Evolutionary conservation across 306 rosid genomes (phyloP).

Genomic region (Cucumis cinereus): DNA sequence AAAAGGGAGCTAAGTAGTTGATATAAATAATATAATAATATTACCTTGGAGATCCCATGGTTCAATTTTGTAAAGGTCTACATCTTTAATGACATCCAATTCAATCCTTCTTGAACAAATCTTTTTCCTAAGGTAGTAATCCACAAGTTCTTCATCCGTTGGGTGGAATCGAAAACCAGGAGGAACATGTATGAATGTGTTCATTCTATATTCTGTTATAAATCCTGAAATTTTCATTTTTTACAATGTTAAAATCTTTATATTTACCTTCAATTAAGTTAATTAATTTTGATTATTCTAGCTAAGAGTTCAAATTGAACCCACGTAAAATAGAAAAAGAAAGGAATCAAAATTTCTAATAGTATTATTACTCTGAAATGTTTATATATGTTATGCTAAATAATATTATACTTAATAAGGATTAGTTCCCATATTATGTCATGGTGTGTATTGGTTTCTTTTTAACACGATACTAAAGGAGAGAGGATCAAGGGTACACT

Average conservation of each 20-base stretch:
- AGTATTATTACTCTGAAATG: background rate
- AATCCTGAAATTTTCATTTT: background rate
- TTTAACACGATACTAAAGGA: too few relatives aligned
- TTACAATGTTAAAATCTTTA: background rate
- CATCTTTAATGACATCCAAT: conserved; percentile 81
- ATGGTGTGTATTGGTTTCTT: too few relatives aligned
- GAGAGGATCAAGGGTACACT: too few relatives aligned
- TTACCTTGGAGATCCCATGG: conserved; percentile 98
- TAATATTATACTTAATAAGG: background rate
- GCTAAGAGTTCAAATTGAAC: background rate
- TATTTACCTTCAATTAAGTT: background rate
- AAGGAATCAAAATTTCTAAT: too few relatives aligned
- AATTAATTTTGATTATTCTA: background rate
- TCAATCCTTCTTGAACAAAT: conserved; percentile 60
- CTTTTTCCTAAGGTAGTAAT: conserved; percentile 83
- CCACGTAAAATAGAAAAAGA: background rate
- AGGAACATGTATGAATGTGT: conserved; percentile 57
- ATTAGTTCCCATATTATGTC: too few relatives aligned
- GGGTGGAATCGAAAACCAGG: conserved; percentile 98
- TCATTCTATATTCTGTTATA: background rate
- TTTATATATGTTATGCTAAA: background rate
- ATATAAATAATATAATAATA: background rate
- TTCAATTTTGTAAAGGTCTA: conserved; percentile 87
- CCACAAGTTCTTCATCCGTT: conserved; percentile 92
- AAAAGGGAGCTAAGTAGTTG: background rate